phyloP scores from a whole-genome alignment of 208 protist species.

The Crithidia expoeki region DNA sequence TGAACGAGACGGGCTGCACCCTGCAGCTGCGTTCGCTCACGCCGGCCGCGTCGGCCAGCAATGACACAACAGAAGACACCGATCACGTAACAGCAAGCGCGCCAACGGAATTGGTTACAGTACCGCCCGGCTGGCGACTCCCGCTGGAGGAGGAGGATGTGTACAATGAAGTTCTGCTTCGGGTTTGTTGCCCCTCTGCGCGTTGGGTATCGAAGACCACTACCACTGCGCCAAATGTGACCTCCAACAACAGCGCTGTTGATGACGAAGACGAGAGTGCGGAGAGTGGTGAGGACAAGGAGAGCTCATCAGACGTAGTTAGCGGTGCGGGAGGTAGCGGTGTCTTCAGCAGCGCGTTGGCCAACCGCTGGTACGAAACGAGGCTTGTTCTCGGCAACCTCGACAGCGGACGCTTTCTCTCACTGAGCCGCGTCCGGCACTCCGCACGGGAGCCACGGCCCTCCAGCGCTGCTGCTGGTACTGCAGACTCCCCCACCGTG shows the following conservation, averaged over 20 bases:
- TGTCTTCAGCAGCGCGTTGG: neutral
- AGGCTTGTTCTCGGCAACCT: constrained; percentile 33
- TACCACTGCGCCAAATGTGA: neutral
- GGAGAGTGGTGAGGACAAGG: neutral
- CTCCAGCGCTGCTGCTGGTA: neutral
- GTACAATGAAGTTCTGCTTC: constrained; percentile 25
- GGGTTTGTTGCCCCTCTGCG: constrained; percentile 28
- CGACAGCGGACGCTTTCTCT: constrained; percentile 33
- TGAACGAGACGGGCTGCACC: constrained; percentile 54
- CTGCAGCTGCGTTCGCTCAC: constrained; percentile 33
- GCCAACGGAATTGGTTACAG: neutral
- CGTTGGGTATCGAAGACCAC: constrained; percentile 20
- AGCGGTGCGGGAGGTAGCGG: neutral
- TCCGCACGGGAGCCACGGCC: neutral
- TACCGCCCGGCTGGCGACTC: constrained; percentile 34
- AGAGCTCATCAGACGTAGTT: neutral
- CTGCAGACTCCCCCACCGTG: neutral
- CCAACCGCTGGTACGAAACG: constrained; percentile 31
- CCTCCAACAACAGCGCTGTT: neutral
- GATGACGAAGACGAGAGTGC: neutral
- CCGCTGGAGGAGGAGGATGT: constrained; percentile 29
- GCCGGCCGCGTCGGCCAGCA: neutral
- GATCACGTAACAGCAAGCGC: no score
- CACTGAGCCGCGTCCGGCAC: constrained; percentile 7
- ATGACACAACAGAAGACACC: neutral